Evolutionary conservation across 2,329 filamentous ascomycete species (phyloP), one percentile per base, ranked within the genome.

Genomic region (Neofusicoccum parvum): DNA sequence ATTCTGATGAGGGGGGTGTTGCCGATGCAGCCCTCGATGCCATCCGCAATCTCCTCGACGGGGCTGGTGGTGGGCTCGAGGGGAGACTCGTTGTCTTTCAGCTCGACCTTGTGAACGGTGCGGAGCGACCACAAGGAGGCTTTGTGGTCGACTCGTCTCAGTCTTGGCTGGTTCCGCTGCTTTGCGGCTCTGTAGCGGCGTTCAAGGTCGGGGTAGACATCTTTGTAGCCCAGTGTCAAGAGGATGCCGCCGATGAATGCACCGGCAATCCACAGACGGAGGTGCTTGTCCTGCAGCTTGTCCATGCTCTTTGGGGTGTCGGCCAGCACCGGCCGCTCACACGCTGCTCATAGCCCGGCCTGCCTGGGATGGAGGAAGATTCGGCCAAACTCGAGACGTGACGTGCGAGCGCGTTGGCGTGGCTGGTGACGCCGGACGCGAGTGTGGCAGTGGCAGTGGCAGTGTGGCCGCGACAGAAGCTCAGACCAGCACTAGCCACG

Each of bases 21-120:
- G 65, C 95, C 95, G 74, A 99, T 98, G 74, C 91, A 92, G 51
- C 90, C 92, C 77, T 96, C 93, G 67, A 99, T 91, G 17, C 95
- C 95, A 65, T 92, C 86, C 14, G 88, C 87, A 65, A 94, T 87
- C 32, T 74, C 72, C 36, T 69, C 72, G 12, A 50, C 63, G 20
- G 46, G 36, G 14, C 5, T 23, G 48, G 14, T 10, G n/a, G 20
- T 41, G n/a, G 65, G 45, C 36, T 43, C 48, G 34, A 32, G 56
- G 6, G 34, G 36, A 10, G 2, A 20, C 11, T 51, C 54, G 27
- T 66, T 67, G 53, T 67, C 67, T 20, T 54, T 54, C 12, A 68
- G 50, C 41, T 63, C 32, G 49, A 66, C 65, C 46, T 48, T 37
- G 34, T 49, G 43, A 48, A 45, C 45, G 17, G 39, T 53, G 2